Evolutionary conservation across 306 rosid genomes (phyloP).

Genomic region (Mimosa pudica): DNA sequence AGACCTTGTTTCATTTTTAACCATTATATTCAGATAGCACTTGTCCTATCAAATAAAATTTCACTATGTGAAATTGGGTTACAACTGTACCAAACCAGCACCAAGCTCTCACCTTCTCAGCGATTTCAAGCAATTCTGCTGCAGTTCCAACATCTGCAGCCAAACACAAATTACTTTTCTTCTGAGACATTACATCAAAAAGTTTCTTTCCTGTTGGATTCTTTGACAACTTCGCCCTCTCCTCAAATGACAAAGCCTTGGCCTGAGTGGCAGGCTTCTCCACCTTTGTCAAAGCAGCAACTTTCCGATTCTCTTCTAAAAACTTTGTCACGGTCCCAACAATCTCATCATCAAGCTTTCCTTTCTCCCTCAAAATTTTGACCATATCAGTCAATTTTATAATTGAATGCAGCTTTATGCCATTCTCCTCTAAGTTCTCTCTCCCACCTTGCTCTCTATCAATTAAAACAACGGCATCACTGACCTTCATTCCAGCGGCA

Average conservation of each 20-base stretch:
- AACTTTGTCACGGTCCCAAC: constrained; percentile 54
- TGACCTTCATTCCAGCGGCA: constrained; percentile 68
- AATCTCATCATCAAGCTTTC: constrained; percentile 69
- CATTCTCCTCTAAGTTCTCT: constrained; percentile 79
- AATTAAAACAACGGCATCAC: constrained; percentile 78
- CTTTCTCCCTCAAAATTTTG: constrained; percentile 70
- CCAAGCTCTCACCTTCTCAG: constrained; percentile 63
- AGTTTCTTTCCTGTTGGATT: constrained; percentile 84
- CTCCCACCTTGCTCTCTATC: constrained; percentile 92
- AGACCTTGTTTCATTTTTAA: constrained; percentile 6
- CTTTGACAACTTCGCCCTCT: constrained; percentile 71
- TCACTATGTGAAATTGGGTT: neutral
- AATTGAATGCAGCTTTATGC: constrained; percentile 66
- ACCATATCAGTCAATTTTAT: constrained; percentile 77
- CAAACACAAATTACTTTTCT: constrained; percentile 80
- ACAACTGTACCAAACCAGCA: constrained; percentile 6
- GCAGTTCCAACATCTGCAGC: constrained; percentile 95
- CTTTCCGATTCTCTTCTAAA: constrained; percentile 75
- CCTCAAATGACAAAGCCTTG: constrained; percentile 58
- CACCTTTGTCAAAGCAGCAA: constrained; percentile 52
- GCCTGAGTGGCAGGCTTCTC: constrained; percentile 51
- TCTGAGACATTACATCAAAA: constrained; percentile 74
- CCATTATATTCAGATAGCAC: neutral
- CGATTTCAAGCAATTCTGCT: constrained; percentile 75
- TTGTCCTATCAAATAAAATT: neutral